These are phyloP conservation scores for Colletotrichum melonis DNA, from an alignment of 2,329 filamentous ascomycete species.

Conservation along the genomic window DNA sequence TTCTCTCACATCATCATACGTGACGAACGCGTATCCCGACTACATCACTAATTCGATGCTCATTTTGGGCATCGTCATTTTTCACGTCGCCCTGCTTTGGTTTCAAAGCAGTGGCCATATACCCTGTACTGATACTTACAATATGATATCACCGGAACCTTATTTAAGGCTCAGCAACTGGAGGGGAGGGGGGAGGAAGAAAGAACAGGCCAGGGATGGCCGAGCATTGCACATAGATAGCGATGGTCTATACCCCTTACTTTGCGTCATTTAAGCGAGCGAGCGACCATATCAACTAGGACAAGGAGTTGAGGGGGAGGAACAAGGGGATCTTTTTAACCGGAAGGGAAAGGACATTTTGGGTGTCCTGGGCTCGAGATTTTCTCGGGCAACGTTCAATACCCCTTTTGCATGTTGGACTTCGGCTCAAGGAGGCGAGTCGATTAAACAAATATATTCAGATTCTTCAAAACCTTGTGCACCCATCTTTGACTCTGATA, in stretches of 20 bases:
- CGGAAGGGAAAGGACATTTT: slow-evolving; percentile 10
- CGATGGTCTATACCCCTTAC: slow-evolving; percentile 33
- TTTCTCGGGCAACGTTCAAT: slow-evolving; percentile 28
- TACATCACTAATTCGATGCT: slow-evolving; percentile 16
- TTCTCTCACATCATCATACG: slow-evolving; percentile 1
- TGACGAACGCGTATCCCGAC: slow-evolving; percentile 18
- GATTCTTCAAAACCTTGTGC: neutral
- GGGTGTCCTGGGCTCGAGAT: slow-evolving; percentile 9
- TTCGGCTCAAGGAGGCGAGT: slow-evolving; percentile 16
- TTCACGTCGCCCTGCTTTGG: neutral
- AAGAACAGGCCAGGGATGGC: slow-evolving; percentile 11
- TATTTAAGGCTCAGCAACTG: slow-evolving; percentile 10
- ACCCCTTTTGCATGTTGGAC: slow-evolving; percentile 34
- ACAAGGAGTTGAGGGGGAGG: slow-evolving; percentile 28
- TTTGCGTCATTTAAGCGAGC: slow-evolving; percentile 35
- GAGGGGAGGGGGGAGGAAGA: neutral
- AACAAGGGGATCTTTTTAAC: slow-evolving; percentile 3
- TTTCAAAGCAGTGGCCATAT: slow-evolving; percentile 19
- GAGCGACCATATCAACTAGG: slow-evolving; percentile 17
- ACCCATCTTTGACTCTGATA: neutral
- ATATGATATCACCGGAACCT: slow-evolving; percentile 20
- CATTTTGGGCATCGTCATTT: slow-evolving; percentile 7
- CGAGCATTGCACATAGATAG: slow-evolving; percentile 28
- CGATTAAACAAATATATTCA: slow-evolving; percentile 8
- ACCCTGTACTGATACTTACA: slow-evolving; percentile 32